Evolutionary conservation across 495 filamentous ascomycete genomes (phyloP).

Genomic region (Lasiosphaeris hirsuta): DNA sequence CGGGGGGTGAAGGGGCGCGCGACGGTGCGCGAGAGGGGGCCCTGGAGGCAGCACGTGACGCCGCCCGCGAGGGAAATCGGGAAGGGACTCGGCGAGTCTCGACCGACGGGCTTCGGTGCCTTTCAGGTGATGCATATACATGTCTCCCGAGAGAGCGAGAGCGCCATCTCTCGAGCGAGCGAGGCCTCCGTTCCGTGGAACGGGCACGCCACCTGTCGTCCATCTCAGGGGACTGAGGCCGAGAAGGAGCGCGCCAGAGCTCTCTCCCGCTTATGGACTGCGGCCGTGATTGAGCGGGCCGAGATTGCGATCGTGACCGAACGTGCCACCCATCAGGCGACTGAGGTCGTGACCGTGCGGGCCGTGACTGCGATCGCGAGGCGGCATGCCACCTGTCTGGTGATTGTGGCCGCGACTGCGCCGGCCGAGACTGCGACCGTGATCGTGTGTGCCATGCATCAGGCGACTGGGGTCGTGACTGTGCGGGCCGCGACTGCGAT

Average conservation of each 20-base stretch:
- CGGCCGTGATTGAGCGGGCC: background rate
- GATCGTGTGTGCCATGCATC: background rate
- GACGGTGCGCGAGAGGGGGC: slow-evolving; percentile 2
- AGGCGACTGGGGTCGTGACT: background rate
- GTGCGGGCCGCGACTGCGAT: no score
- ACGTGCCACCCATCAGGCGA: background rate
- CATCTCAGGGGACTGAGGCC: slow-evolving; percentile 4
- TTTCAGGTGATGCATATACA: slow-evolving; percentile 16
- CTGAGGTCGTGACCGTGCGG: background rate
- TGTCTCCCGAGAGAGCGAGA: slow-evolving; percentile 5
- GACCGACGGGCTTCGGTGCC: slow-evolving; percentile 6
- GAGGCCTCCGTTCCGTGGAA: background rate
- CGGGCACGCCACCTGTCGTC: slow-evolving; percentile 5
- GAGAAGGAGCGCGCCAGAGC: slow-evolving; percentile 2
- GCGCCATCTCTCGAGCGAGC: slow-evolving; percentile 1
- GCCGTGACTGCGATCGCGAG: no score
- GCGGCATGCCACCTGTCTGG: background rate
- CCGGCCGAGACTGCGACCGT: no score
- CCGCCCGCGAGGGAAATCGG: slow-evolving; percentile 7
- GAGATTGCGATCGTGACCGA: slow-evolving; percentile 4
- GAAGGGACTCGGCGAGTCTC: slow-evolving; percentile 13
- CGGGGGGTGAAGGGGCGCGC: slow-evolving; percentile 10
- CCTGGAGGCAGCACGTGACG: slow-evolving; percentile 5
- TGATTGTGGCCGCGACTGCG: background rate
- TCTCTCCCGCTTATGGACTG: background rate